Percentiles rank a stretch among this genome's conserved stretches.
These are phyloP conservation scores for Solioccasus polychromus DNA, from an alignment of 768 basidiomycete genomes.

Conservation along the genomic window DNA sequence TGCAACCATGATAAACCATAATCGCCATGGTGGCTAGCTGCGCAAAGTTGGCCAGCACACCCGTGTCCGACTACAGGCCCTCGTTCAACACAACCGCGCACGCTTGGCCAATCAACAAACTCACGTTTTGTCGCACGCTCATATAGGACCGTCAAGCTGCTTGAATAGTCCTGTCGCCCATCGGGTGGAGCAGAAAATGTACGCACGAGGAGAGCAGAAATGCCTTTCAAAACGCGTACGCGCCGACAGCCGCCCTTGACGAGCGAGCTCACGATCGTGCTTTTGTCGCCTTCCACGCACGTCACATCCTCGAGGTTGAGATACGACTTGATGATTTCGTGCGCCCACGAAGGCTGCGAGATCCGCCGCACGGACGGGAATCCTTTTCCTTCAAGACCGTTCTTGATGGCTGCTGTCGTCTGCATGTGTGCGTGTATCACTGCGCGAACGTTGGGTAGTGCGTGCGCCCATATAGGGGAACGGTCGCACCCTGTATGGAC, in stretches of 20 bases:
- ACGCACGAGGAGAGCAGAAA: constrained; percentile 1
- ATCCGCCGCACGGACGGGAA: constrained; percentile 10
- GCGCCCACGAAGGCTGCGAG: constrained; percentile 1
- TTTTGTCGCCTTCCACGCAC: constrained; percentile 6
- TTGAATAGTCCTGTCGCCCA: no score
- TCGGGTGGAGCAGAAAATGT: not conserved
- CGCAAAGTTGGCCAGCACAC: no score
- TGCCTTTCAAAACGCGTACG: constrained; percentile 8
- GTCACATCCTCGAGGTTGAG: constrained; percentile 9
- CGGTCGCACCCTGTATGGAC: constrained; percentile 3
- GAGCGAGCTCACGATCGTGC: constrained; percentile 2
- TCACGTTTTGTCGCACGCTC: no score
- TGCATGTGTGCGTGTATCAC: constrained; percentile 1
- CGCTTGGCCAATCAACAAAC: no score
- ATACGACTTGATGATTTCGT: constrained; percentile 11
- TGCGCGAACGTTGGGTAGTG: no score
- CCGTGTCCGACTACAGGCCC: no score
- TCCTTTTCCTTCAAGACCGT: constrained; percentile 4
- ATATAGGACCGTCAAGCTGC: no score
- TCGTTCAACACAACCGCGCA: no score
- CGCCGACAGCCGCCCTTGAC: constrained; percentile 1
- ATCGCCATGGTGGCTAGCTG: constrained; percentile 2
- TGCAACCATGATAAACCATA: no score
- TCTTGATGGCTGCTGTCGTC: constrained; percentile 5
- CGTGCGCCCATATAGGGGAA: no score